Base-by-base conservation (phyloP, 805 yeast genomes). In the Hanseniaspora clermontiae region DNA sequence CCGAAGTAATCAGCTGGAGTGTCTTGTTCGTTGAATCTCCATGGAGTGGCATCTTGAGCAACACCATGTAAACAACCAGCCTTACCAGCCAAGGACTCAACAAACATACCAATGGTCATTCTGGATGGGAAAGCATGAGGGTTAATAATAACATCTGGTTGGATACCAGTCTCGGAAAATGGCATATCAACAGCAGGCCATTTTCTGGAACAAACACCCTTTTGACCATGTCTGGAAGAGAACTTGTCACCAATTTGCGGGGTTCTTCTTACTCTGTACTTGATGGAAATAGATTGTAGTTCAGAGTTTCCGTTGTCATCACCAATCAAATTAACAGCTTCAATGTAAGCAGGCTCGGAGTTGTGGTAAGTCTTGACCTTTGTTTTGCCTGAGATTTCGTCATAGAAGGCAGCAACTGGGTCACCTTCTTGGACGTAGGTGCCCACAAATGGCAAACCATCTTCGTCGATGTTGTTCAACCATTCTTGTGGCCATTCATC, bases 111-210 rank as follows among this genome's bases (percentile, higher is more conserved):
- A 71, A 93, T 91, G 12, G 98, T 93, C 98, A 93, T 93, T 77
- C 98, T 93, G 50, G 97, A 91, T 64, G 98, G 98, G 91, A 91
- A 93, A 62, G 97, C 98, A 70, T 91, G 98, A 3, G 98, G 98
- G 70, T 93, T 93, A 67, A 93, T 93, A 67, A 93, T 93, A 63
- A 93, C 85, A 72, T 93, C 98, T 1, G 98, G 98, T 70, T 87
- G 96, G 60, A 93, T 91, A 65, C 98, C 98, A 37, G 87, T 76
- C 73, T 93, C 98, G 61, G 88, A 80, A 75, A 93, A 93, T 55
- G 98, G 98, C 95, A 93, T 82, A 70, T 93, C 97, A 60, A 87
- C 76, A 53, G 88, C 83, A 36, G 97, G 98, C 96, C 97, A 93
- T 72, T 90, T 91, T 70, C 96, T 84, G 10, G 97, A 90, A 74